Evolutionary conservation across 805 yeast species (phyloP), one percentile per base, ranked within the genome.

Genomic region (Ogataea siamensis): DNA sequence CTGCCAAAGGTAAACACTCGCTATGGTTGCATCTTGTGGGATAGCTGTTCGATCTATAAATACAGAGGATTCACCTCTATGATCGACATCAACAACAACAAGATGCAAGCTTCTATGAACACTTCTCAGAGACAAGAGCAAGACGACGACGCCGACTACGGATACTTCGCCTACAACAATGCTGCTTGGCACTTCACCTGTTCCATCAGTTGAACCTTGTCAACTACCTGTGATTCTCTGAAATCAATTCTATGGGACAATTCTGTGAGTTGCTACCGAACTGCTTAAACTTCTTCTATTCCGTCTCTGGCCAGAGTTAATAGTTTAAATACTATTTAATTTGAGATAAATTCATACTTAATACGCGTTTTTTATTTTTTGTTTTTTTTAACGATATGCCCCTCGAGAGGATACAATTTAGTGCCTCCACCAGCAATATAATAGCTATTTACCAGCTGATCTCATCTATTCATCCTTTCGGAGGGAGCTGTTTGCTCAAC

Each of bases 391-490:
- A n/a, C n/a, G n/a, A 16, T 23, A 37, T 37, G 40, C 32, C 40
- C 28, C 39, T 46, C 21, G 42, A 42, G 22, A 31, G 23, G 19
- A 36, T 50, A 11, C 52, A 42, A 26, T 59, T 59, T 40, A 43
- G 54, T 14, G 61, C 62, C 4, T 53, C 58, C 2, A 59, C 60
- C 2, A 33, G 37, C 23, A 53, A 56, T 26, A 52, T 59, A 11
- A 33, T 45, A 3, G 31, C 55, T 7, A 47, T 59, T 3, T 48
- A 58, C 39, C 55, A 55, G 14, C 27, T 60, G 26, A 47, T 56
- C 14, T 49, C 53, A 11, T 50, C 64, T 4, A 43, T 60, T 8
- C 40, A 49, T 10, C 47, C 57, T n/a, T 58, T 60, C 50, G 64
- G 64, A 3, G 49, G 55, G 11, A 51, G 43, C 22, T 54, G 62